phyloP scores from a whole-genome alignment of 768 basidiomycete species.

The Boletus pseudopeckii region DNA sequence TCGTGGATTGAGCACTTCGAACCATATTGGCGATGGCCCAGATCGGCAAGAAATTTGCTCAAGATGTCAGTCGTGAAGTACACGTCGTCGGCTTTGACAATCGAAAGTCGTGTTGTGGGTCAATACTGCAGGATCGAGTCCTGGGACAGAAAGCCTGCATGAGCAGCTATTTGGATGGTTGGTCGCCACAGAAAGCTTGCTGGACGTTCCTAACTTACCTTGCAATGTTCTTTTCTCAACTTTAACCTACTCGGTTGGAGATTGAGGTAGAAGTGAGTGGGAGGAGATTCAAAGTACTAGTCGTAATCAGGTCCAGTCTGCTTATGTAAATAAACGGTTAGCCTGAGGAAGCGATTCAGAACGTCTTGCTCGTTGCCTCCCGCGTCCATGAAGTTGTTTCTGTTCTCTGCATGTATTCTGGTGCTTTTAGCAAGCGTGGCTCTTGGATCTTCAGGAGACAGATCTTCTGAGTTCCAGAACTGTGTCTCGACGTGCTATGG shows the following conservation, averaged over 20 bases:
- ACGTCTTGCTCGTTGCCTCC: not conserved
- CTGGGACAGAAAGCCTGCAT: not conserved
- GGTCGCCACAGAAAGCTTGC: too few species aligned
- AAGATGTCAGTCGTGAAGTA: not conserved
- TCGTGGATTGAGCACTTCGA: slow-evolving; percentile 38
- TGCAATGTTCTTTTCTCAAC: not conserved
- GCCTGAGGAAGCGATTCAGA: too few species aligned
- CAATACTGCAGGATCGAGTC: not conserved
- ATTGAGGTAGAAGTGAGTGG: not conserved
- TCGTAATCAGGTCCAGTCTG: not conserved
- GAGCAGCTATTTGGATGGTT: not conserved
- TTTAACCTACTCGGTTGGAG: not conserved
- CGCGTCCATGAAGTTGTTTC: slow-evolving; percentile 15
- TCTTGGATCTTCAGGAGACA: slow-evolving; percentile 33
- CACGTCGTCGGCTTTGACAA: not conserved
- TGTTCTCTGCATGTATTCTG: slow-evolving; percentile 14
- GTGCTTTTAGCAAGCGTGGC: slow-evolving; percentile 5
- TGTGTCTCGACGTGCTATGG: slow-evolving; percentile 37
- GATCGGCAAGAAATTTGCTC: not conserved
- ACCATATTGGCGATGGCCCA: slow-evolving; percentile 29
- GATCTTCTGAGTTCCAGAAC: slow-evolving; percentile 32
- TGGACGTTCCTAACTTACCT: not conserved
- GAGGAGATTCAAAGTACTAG: too few species aligned
- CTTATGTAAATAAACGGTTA: slow-evolving; percentile 16
- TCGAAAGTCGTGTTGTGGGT: not conserved